Evolutionary conservation across 371 early-diverging fungal genomes (phyloP).

Genomic region (Zopfochytrium polystomum): DNA sequence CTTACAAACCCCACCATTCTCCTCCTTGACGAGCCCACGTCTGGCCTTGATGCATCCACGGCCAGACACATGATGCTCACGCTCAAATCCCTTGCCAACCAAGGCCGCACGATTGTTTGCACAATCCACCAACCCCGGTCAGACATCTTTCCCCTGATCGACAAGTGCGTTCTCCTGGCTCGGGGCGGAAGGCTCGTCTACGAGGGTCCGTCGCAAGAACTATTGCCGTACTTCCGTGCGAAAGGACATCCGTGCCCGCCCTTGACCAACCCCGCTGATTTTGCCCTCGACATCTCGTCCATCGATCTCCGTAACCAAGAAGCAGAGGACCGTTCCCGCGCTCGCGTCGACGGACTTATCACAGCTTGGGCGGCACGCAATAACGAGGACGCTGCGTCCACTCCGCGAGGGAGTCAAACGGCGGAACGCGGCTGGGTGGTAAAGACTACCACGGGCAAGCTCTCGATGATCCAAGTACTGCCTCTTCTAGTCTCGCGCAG

Average conservation of each 20-base stretch:
- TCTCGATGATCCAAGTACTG: slow-evolving; percentile 12
- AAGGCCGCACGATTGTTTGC: slow-evolving; percentile 84
- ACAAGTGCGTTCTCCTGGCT: slow-evolving; percentile 79
- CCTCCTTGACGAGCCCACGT: slow-evolving; percentile 57
- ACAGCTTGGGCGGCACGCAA: slow-evolving; percentile 19
- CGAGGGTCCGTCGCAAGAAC: slow-evolving; percentile 57
- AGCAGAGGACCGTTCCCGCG: slow-evolving; percentile 24
- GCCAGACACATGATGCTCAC: slow-evolving; percentile 87
- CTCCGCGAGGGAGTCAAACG: background rate
- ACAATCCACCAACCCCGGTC: slow-evolving; percentile 93
- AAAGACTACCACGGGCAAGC: background rate
- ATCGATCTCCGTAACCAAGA: slow-evolving; percentile 32
- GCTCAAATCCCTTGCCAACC: slow-evolving; percentile 74
- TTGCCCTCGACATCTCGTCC: slow-evolving; percentile 41
- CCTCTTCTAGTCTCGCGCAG: slow-evolving; percentile 32
- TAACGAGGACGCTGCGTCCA: background rate
- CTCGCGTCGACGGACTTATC: slow-evolving; percentile 30
- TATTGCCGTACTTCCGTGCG: slow-evolving; percentile 33
- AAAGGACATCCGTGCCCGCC: slow-evolving; percentile 29
- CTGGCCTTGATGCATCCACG: slow-evolving; percentile 88
- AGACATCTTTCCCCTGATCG: slow-evolving; percentile 87
- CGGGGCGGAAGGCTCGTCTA: slow-evolving; percentile 75
- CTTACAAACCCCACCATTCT: slow-evolving; percentile 50
- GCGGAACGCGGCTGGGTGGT: background rate
- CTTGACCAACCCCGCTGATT: slow-evolving; percentile 48